phyloP scores from a whole-genome alignment of 2,329 filamentous ascomycete species.

The Xylaria multiplex region DNA sequence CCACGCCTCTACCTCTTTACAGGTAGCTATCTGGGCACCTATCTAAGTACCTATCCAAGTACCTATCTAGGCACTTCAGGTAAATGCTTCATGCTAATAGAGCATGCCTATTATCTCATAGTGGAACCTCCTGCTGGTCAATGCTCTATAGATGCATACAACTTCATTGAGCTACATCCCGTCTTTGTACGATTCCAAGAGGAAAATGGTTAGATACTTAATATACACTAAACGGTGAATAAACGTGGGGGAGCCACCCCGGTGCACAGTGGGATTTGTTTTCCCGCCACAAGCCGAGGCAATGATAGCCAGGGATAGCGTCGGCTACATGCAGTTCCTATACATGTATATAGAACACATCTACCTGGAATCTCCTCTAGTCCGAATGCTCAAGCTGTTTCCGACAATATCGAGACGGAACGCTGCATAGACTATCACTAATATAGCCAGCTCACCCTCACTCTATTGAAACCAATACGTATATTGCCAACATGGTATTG shows the following conservation, averaged over 20 bases:
- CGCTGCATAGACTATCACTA: background rate
- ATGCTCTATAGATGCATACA: slow-evolving; percentile 2
- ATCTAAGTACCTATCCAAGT: too few species aligned
- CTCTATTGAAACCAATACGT: background rate
- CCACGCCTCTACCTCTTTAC: too few species aligned
- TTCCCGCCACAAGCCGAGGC: slow-evolving; percentile 43
- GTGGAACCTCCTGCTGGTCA: background rate
- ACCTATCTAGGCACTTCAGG: too few species aligned
- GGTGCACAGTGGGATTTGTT: background rate
- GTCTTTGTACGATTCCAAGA: too few species aligned
- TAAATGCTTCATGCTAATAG: background rate
- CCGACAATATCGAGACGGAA: background rate
- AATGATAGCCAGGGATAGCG: slow-evolving; percentile 27
- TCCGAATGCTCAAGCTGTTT: background rate
- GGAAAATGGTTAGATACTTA: too few species aligned
- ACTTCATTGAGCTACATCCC: too few species aligned
- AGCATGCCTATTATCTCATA: background rate
- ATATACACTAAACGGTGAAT: too few species aligned
- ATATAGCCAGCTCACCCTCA: background rate
- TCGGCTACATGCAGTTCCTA: slow-evolving; percentile 12
- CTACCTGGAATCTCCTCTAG: background rate
- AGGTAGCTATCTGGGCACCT: too few species aligned
- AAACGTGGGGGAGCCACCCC: too few species aligned
- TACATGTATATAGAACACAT: background rate
- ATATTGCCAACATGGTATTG: slow-evolving; percentile 41